These are phyloP conservation scores for Pseudogymnoascus sp. DNA, from an alignment of 2,329 filamentous ascomycete genomes.

Conservation along the genomic window DNA sequence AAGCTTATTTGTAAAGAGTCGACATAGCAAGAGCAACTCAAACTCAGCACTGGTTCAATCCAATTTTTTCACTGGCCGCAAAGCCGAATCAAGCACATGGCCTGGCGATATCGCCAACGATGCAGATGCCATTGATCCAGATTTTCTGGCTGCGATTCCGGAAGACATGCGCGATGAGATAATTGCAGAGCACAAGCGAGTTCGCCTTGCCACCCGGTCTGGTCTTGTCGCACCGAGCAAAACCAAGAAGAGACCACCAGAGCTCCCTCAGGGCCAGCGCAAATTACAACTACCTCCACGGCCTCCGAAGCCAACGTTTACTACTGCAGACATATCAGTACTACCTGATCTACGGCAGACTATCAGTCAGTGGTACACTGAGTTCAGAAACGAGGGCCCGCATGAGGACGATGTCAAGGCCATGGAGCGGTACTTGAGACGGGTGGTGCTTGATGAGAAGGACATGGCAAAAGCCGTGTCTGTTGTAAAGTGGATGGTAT, in stretches of 20 bases:
- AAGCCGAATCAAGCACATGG: slow-evolving; percentile 16
- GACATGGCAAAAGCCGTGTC: slow-evolving; percentile 69
- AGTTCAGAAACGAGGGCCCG: slow-evolving; percentile 67
- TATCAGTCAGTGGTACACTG: slow-evolving; percentile 66
- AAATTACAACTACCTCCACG: slow-evolving; percentile 41
- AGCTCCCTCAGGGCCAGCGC: slow-evolving; percentile 22
- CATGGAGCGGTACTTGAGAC: slow-evolving; percentile 62
- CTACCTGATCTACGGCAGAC: slow-evolving; percentile 64
- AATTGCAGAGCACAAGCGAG: slow-evolving; percentile 61
- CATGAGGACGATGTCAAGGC: slow-evolving; percentile 71
- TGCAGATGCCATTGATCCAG: slow-evolving; percentile 48
- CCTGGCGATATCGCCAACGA: background rate
- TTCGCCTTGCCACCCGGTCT: slow-evolving; percentile 50
- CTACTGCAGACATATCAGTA: slow-evolving; percentile 46
- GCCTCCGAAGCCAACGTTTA: slow-evolving; percentile 52
- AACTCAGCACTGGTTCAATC: slow-evolving; percentile 63
- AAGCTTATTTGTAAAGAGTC: slow-evolving; percentile 33
- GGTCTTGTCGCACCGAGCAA: slow-evolving; percentile 35
- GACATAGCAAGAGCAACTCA: slow-evolving; percentile 43
- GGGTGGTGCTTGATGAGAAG: slow-evolving; percentile 67
- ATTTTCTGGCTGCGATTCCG: slow-evolving; percentile 76
- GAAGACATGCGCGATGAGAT: slow-evolving; percentile 74
- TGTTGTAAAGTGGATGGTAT: slow-evolving; percentile 60
- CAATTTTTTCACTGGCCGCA: slow-evolving; percentile 52
- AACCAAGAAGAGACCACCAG: slow-evolving; percentile 18